Base-by-base conservation (phyloP, 768 basidiomycete species). In the Baorangia bicolor region DNA sequence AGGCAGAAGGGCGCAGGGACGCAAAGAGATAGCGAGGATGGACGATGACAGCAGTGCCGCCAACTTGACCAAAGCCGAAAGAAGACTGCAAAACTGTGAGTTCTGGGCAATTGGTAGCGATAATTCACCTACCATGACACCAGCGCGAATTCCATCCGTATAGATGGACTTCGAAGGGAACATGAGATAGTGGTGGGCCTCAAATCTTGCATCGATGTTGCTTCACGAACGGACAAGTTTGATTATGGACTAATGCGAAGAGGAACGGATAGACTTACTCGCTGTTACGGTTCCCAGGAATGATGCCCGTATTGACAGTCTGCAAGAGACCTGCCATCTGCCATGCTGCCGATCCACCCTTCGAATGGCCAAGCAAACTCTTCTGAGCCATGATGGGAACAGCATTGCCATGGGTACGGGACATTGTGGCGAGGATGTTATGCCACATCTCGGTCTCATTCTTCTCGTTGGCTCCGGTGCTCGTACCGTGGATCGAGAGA, bases 271-370 rank as follows among this genome's bases (percentile, higher is more conserved):
- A 16, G 8, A 84, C 92, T 77, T 77, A 94, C 88, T 98, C 94
- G 78, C 89, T 91, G 71, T 96, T 98, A 62, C 93, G 85, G 72
- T 98, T 98, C 39, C 94, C 95, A 8, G 97, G 95, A 60, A 99
- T 80, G 59, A 96, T 81, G 49, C 95, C 97, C 42, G 86, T 85
- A 59, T 78, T 80, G 58, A 99, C 81, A 12, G 86, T 85, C 71
- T 99, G 94, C 51, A 94, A 74, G 52, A 98, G 79, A 62, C 97
- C 97, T 64, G 86, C 88, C 81, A 97, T 84, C 75, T 94, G 92
- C 96, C 94, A 98, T 2, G 94, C 91, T 51, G 96, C 96, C n/a
- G 97, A 92, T 57, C 96, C 97, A 72, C 97, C 97, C 80, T 99
- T 99, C 12, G 96, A 88, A 70, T 99, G 96, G 57, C 97, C 97